Conservation (phyloP, 2,329 filamentous ascomycete genomes). For the Xylaria sp. region DNA sequence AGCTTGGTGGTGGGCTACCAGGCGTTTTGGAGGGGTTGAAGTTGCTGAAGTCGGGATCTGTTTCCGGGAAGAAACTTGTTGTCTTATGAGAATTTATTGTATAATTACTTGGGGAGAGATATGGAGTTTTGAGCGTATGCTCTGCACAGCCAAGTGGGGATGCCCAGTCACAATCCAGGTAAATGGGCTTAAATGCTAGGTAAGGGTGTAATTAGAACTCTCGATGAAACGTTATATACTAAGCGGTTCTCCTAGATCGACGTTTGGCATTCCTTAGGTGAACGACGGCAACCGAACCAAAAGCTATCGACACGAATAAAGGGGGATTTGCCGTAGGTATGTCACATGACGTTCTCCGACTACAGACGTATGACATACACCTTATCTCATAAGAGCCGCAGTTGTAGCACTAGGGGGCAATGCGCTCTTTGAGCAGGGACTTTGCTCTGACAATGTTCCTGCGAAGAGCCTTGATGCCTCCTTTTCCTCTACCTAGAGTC, state of each 20-base stretch:
- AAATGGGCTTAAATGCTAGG: too few relatives aligned
- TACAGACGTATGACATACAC: background rate
- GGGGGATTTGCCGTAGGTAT: too few relatives aligned
- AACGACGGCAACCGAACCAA: too few relatives aligned
- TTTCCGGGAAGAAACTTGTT: conserved; percentile 37
- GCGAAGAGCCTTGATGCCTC: conserved; percentile 6
- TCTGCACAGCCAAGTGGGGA: background rate
- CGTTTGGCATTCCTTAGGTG: too few relatives aligned
- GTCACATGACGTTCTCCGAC: background rate
- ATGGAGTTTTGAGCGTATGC: background rate
- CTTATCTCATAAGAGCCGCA: background rate
- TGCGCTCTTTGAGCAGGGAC: conserved; percentile 6
- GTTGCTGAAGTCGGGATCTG: conserved; percentile 23
- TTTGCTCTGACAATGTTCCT: conserved; percentile 2
- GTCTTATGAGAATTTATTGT: background rate
- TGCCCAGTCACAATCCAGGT: too few relatives aligned
- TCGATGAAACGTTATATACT: too few relatives aligned
- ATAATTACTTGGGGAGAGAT: background rate
- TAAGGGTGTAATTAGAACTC: too few relatives aligned
- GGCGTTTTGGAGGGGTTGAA: conserved; percentile 28
- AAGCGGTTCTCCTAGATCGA: too few relatives aligned
- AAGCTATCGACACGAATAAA: too few relatives aligned
- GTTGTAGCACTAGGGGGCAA: background rate
- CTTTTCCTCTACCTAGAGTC: conserved; percentile 3
- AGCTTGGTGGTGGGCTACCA: conserved; percentile 16